Evolutionary conservation across 495 filamentous ascomycete species (phyloP), one percentile per base, ranked within the genome.

Genomic region (Hypoxylon trugodes): DNA sequence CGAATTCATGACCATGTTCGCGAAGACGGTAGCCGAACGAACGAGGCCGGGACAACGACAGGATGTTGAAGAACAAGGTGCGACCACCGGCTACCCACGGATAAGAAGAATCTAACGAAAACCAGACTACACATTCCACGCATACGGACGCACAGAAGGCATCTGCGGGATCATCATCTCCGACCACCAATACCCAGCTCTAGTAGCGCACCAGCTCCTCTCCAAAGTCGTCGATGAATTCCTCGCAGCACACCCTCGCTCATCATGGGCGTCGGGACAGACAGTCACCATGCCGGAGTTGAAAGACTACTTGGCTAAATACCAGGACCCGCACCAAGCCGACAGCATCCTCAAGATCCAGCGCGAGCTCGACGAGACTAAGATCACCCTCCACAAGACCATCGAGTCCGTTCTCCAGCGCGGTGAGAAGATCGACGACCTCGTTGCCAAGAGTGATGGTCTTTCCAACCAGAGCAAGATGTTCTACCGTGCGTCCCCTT

Each of bases 301-400:
- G 8, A 86, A 90, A 71, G 91, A 92, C 33, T 91, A 95, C 75
- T 86, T 98, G 49, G 79, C 81, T 68, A 90, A 95, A 69, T 96
- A 93, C 75, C 93, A 97, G 78, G 90, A 96, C 72, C 91, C 93
- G 19, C 79, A 85, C 73, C 84, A 96, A 75, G 93, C 92, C 48
- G 93, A 92, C 77, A 92, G 86, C 77, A 95, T 96, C 69, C 85
- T 92, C 82, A 94, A 90, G 82, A 97, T 98, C 66, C 96, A 98
- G 79, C 89, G 91, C 78, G 93, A 98, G 78, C 82, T 98, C 60
- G 93, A 97, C 65, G 93, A 97, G 83, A 98, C 96, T 53, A 98
- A 97, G 86, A 95, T 97, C 71, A 88, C 96, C 38, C 83, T 98
- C 56, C 92, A 97, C 77, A 96, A 97, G 86, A 95, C 92, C n/a